phyloP scores from a whole-genome alignment of 2,329 filamentous ascomycete genomes.

The Cladosporium sphaerospermum region DNA sequence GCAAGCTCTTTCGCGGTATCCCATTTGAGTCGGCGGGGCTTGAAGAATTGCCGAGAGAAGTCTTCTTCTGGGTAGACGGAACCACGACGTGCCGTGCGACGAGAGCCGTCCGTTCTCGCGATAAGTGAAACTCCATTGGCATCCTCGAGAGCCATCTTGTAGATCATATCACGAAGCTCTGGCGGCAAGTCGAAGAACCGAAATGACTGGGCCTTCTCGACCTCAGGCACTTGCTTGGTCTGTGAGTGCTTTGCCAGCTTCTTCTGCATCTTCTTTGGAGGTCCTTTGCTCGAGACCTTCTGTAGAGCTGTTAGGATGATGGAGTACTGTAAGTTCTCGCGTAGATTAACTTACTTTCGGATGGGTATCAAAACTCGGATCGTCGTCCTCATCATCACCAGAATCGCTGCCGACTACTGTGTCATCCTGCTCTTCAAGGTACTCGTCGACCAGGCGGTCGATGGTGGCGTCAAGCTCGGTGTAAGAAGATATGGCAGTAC shows the following conservation, averaged over 20 bases:
- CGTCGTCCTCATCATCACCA: neutral
- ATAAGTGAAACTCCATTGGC: constrained; percentile 4
- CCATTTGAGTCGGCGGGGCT: neutral
- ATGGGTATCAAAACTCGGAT: neutral
- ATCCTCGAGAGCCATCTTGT: constrained; percentile 8
- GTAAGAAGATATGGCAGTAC: constrained; percentile 21
- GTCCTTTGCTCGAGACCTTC: neutral
- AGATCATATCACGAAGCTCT: constrained; percentile 15
- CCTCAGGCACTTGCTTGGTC: neutral
- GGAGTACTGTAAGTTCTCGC: neutral
- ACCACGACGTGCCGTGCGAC: neutral
- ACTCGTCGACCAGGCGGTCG: neutral
- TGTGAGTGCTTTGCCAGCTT: neutral
- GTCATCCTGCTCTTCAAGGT: neutral
- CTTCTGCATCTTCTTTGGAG: neutral
- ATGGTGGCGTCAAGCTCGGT: constrained; percentile 7
- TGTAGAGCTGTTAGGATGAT: neutral
- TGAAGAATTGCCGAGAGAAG: neutral
- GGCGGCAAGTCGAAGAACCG: constrained; percentile 12
- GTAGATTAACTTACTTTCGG: neutral
- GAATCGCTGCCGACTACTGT: neutral
- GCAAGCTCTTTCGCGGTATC: neutral
- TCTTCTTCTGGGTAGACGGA: neutral
- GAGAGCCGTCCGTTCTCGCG: neutral
- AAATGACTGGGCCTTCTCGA: constrained; percentile 9